A percentile compares a stretch with the other conserved stretches of the same genome.
Conservation (phyloP, 345 rosid genomes). For the Populus nigra region DNA sequence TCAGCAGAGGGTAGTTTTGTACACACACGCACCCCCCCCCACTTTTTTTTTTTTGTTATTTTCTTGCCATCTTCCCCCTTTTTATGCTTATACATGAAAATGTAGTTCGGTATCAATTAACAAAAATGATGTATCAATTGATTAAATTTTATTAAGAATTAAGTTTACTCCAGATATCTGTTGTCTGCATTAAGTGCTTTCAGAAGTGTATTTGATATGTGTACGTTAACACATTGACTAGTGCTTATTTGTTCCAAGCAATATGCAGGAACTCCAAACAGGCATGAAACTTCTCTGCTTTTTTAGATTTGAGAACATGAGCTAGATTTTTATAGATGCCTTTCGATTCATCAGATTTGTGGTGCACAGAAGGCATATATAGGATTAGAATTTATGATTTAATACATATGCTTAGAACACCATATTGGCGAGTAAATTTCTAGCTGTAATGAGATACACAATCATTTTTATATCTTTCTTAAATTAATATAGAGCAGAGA, state of each 20-base stretch:
- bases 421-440: neutral
- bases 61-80: neutral
- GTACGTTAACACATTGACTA: neutral
- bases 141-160: neutral
- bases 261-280: neutral
- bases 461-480: neutral
- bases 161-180: neutral
- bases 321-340: neutral
- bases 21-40: neutral
- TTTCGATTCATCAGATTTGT: neutral
- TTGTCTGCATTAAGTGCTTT: neutral
- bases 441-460: neutral
- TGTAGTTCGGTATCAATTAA: conserved; percentile 16
- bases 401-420: too few species aligned
- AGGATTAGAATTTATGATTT: neutral
- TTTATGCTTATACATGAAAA: conserved; percentile 1
- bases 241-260: neutral
- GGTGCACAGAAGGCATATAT: neutral
- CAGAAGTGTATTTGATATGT: neutral
- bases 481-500: too few species aligned
- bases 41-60: neutral
- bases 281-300: neutral
- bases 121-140: conserved; percentile 10
- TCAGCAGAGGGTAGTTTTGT: conserved; percentile 10
- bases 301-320: neutral